Percentiles rank a stretch among this genome's conserved stretches.
Conservation (phyloP, 305 asterid species). For the Stenogyne calaminthoides region DNA sequence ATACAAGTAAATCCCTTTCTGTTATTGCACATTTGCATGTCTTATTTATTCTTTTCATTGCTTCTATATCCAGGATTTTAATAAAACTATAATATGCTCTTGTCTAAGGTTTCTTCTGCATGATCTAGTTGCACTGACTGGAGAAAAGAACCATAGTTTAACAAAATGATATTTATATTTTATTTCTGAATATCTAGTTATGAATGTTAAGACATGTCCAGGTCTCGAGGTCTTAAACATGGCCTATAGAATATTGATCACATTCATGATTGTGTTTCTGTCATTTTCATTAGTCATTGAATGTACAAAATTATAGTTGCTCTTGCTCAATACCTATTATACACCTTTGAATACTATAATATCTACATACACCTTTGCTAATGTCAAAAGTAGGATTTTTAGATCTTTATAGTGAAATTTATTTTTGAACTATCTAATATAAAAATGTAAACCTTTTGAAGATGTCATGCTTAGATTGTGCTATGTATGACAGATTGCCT, state of each 20-base stretch:
- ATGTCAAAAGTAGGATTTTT: not conserved
- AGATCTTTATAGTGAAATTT: not conserved
- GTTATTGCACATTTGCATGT: slow-evolving; percentile 21
- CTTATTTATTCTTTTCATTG: slow-evolving; percentile 7
- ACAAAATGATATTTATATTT: slow-evolving; percentile 7
- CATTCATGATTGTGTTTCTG: slow-evolving; percentile 3
- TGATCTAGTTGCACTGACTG: slow-evolving; percentile 20
- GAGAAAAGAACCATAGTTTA: slow-evolving; percentile 12
- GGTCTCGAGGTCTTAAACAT: not conserved
- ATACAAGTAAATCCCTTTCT: slow-evolving; percentile 62
- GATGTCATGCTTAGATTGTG: not conserved
- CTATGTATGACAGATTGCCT: not conserved
- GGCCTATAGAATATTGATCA: not conserved
- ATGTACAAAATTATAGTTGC: not conserved
- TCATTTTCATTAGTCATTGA: not conserved
- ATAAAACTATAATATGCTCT: not conserved
- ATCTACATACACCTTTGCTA: not conserved
- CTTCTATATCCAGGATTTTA: slow-evolving; percentile 6
- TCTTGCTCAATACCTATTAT: not conserved
- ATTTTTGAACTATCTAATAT: not conserved
- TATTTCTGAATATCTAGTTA: not conserved
- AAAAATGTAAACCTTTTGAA: not conserved
- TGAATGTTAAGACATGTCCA: not conserved
- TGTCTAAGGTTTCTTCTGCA: slow-evolving; percentile 1
- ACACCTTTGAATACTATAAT: not conserved